Base-by-base conservation (phyloP, 306 rosid species). In the Rosa persica region DNA sequence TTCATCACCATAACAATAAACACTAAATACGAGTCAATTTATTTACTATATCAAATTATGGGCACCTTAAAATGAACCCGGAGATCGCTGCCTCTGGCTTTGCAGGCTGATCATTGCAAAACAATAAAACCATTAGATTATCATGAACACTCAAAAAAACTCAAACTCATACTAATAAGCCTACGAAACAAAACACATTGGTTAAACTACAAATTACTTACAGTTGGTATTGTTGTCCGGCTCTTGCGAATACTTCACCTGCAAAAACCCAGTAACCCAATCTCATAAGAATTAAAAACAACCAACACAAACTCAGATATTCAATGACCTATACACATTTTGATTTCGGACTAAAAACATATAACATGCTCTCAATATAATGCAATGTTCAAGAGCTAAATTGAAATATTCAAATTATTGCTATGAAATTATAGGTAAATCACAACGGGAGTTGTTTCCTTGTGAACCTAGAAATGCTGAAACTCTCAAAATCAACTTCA, bases 241-340 rank as follows among this genome's bases (percentile, higher is more conserved):
- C 60, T 85, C 86, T 38, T 49, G 80, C 23, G 84, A 82, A 44
- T 85, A 85, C 84, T 85, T 85, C 78, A 79, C 89, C 86, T 85
- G 74, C 46, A 66, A 76, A 81, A 81, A 54, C 8, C 4, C 20
- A 58, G 16, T 8, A 57, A n/a, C 30, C 36, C n/a, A 38, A 74
- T 20, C 67, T 6, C 51, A 5, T 70, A 7, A 67, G 47, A 70
- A 81, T 36, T 36, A 19, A 51, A 55, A 51, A 38, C 46, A 8
- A 8, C 20, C 1, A 73, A 73, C 23, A 17, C 43, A 51, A 3
- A 9, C 0, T 11, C 64, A 22, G 3, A 52, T 23, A 17, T 52
- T 19, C 23, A 19, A 43, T 43, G 11, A 43, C 47, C 10, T 8
- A 30, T 30, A 48, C n/a, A n/a, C 10, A 36, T 49, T 67, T 47